phyloP scores from a whole-genome alignment of 257 asterid genomes.

The Solanum megistacrolobum region DNA sequence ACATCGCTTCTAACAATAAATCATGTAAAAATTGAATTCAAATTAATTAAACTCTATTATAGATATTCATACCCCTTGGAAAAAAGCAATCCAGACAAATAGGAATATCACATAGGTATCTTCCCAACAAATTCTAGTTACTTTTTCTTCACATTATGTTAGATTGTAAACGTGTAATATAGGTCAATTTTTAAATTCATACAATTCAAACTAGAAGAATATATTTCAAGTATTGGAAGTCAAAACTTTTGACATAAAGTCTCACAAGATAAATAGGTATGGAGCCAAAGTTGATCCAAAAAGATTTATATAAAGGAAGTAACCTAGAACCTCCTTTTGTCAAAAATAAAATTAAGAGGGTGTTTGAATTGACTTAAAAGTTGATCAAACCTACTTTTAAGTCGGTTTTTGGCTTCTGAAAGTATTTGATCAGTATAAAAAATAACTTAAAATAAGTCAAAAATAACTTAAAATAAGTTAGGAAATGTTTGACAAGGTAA shows the following conservation, averaged over 20 bases:
- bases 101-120: not conserved
- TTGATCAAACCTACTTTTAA: too few relatives aligned
- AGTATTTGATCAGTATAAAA: too few relatives aligned
- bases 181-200: not conserved
- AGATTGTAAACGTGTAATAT: not conserved
- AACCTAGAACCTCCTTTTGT: not conserved
- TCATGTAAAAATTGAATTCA: not conserved
- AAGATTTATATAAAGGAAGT: not conserved
- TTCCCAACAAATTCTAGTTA: not conserved
- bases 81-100: not conserved
- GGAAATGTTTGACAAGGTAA: too few relatives aligned
- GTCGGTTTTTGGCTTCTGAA: too few relatives aligned
- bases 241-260: not conserved
- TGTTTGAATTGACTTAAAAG: too few relatives aligned
- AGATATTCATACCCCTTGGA: not conserved
- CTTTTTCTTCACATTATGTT: not conserved
- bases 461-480: too few relatives aligned
- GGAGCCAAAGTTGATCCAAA: not conserved
- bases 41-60: not conserved
- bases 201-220: not conserved
- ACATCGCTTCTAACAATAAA: fast-evolving
- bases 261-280: not conserved
- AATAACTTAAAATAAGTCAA: too few relatives aligned
- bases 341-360: not conserved
- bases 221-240: not conserved